phyloP scores from a whole-genome alignment of 2,329 filamentous ascomycete species.

The Clarireedia monteithiana region DNA sequence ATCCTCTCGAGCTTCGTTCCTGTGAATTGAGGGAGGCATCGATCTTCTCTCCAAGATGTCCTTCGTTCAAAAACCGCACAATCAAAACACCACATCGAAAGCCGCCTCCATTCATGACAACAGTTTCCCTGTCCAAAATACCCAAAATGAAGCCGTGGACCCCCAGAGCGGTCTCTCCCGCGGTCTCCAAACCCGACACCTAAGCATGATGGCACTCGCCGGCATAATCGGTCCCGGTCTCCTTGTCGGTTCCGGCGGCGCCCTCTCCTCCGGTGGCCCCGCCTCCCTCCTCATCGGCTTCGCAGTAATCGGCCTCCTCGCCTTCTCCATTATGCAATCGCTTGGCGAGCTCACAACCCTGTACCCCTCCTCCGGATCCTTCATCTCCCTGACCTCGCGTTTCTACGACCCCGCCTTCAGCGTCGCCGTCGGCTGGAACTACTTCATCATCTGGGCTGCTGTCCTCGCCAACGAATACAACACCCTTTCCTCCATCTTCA shows the following conservation, averaged over 20 bases:
- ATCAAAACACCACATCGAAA: not conserved
- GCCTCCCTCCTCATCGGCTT: slow-evolving; percentile 69
- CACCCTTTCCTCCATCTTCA: slow-evolving; percentile 56
- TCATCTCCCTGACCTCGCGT: slow-evolving; percentile 61
- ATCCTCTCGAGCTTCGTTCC: not conserved
- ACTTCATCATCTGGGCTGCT: slow-evolving; percentile 28
- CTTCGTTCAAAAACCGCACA: not conserved
- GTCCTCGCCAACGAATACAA: slow-evolving; percentile 65
- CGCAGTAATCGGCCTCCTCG: slow-evolving; percentile 61
- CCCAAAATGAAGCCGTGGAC: slow-evolving; percentile 31
- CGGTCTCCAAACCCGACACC: slow-evolving; percentile 58
- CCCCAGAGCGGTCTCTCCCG: slow-evolving; percentile 59
- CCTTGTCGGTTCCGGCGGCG: slow-evolving; percentile 63
- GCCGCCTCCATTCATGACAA: not conserved
- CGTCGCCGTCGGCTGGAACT: slow-evolving; percentile 49
- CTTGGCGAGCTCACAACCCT: slow-evolving; percentile 68
- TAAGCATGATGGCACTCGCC: slow-evolving; percentile 59
- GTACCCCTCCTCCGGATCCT: slow-evolving; percentile 63
- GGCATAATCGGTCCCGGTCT: slow-evolving; percentile 60
- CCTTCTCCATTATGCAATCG: slow-evolving; percentile 50
- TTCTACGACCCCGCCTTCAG: slow-evolving; percentile 65
- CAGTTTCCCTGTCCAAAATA: not conserved
- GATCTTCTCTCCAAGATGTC: not conserved
- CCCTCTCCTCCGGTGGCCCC: slow-evolving; percentile 60
- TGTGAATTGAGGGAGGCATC: not conserved